A percentile compares a stretch with the other conserved stretches of the same genome.
phyloP scores from a whole-genome alignment of 352 stramenopile species.

The Phytophthora pseudosyringae region DNA sequence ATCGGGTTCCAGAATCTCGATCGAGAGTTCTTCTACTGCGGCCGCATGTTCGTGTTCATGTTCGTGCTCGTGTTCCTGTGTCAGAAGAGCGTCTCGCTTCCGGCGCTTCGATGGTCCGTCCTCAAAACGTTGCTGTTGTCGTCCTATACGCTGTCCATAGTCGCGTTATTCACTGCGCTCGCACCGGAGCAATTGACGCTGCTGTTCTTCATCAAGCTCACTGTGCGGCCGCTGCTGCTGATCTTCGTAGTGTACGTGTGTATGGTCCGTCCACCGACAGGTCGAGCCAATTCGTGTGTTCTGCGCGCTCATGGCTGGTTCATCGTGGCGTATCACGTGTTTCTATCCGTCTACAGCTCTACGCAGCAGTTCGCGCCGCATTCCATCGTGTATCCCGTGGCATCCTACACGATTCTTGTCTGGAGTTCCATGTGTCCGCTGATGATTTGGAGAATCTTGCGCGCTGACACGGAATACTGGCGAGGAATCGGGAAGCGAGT shows the following conservation, averaged over 20 bases:
- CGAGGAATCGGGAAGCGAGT: constrained; percentile 42
- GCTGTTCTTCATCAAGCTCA: constrained; percentile 31
- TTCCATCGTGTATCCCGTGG: constrained; percentile 17
- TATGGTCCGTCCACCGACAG: constrained; percentile 27
- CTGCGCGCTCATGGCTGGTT: constrained; percentile 42
- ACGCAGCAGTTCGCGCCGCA: constrained; percentile 9
- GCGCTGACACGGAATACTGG: constrained; percentile 54
- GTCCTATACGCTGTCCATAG: constrained; percentile 47
- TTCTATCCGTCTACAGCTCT: constrained; percentile 24
- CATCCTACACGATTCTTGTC: constrained; percentile 20
- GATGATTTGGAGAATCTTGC: constrained; percentile 49
- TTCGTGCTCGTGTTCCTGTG: constrained; percentile 51
- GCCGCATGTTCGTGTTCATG: constrained; percentile 54
- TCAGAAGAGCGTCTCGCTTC: constrained; percentile 60
- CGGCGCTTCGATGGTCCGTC: constrained; percentile 38
- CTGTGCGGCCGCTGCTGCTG: constrained; percentile 21
- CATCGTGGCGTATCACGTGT: constrained; percentile 30
- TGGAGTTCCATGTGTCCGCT: constrained; percentile 40
- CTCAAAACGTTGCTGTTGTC: constrained; percentile 42
- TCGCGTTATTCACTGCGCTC: constrained; percentile 20
- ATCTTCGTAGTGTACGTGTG: constrained; percentile 37
- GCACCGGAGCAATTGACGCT: not conserved
- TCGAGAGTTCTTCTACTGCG: constrained; percentile 44
- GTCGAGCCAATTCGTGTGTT: constrained; percentile 24
- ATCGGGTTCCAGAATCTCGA: constrained; percentile 26